Evolutionary conservation across 78 protist species (phyloP), one percentile per base, ranked within the genome.

Genomic region (Cavenderia fasciculata): DNA sequence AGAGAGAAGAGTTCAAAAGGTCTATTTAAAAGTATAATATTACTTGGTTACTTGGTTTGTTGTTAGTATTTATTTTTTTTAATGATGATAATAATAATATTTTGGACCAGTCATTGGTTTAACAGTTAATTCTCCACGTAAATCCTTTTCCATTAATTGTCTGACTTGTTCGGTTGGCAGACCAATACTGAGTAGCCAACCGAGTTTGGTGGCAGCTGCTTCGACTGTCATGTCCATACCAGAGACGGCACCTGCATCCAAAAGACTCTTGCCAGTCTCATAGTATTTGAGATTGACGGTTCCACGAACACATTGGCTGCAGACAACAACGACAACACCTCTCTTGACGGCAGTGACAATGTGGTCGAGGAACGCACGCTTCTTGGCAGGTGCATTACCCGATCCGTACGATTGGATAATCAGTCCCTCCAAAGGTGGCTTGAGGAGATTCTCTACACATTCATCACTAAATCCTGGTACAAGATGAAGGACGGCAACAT

Each of bases 171-270:
- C 93, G 33, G 41, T 71, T 16, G 85, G 25, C 7, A 72, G 34
- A 36, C 87, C 78, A 6, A 57, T 38, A 10, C 74, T 70, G n/a
- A 87, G 57, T 36, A 87, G 29, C 79, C 95, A 95, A n/a, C 95
- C 90, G 16, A 97, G 63, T 82, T 97, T 97, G 12, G 96, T 82
- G n/a, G 85, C 65, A 18, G 95, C 87, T 0, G 98, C 96, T 65
- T 97, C 99, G 14, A 89, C 61, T 21, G 99, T 97, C 99, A 97
- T 96, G 69, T 97, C 99, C 27, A 78, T 59, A 4, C 94, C 97
- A 19, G 77, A 34, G 34, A 96, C 57, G 2, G 85, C 93, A 34
- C 95, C 96, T 1, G 94, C 85, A 33, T 38, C 91, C 14, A 88
- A 52, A 33, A 66, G 14, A 23, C 57, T 40, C 36, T 90, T 74